These are phyloP conservation scores for Xylona heveae DNA, from an alignment of 495 filamentous ascomycete genomes.

Conservation along the genomic window DNA sequence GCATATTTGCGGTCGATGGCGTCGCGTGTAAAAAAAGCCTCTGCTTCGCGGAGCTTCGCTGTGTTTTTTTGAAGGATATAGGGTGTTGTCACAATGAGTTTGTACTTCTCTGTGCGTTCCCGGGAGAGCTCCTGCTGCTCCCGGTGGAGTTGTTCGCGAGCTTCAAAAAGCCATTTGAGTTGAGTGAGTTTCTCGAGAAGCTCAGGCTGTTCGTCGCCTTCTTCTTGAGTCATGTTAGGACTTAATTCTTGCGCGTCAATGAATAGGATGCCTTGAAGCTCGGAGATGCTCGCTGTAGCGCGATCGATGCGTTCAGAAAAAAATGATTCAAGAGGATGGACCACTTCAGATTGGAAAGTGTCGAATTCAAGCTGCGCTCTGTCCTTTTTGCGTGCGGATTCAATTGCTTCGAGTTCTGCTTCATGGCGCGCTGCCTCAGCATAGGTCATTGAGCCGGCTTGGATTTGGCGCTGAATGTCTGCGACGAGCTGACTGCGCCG, in stretches of 20 bases:
- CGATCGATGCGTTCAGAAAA: constrained; percentile 33
- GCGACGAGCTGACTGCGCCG: constrained; percentile 26
- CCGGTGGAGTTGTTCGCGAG: constrained; percentile 64
- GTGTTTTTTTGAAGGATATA: constrained; percentile 48
- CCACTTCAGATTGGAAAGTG: constrained; percentile 47
- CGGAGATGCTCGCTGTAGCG: constrained; percentile 44
- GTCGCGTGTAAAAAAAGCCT: constrained; percentile 65
- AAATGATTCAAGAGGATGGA: constrained; percentile 56
- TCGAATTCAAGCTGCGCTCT: constrained; percentile 54
- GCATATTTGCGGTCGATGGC: constrained; percentile 39
- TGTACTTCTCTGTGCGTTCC: constrained; percentile 70
- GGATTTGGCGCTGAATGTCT: constrained; percentile 54
- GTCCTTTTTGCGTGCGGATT: constrained; percentile 36
- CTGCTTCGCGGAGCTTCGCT: constrained; percentile 54
- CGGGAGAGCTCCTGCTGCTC: constrained; percentile 66
- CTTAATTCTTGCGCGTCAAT: constrained; percentile 47
- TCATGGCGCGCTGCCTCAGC: constrained; percentile 64
- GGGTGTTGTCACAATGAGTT: constrained; percentile 55
- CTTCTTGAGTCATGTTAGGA: constrained; percentile 72
- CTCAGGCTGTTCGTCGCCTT: constrained; percentile 89
- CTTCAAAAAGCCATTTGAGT: constrained; percentile 94
- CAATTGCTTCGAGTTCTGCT: constrained; percentile 37
- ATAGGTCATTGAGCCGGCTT: constrained; percentile 53
- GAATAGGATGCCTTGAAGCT: constrained; percentile 47
- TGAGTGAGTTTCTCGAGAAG: constrained; percentile 83